Evolutionary conservation across 1,284 basidiomycete genomes (phyloP).

Genomic region (Microbotryum scabiosae): DNA sequence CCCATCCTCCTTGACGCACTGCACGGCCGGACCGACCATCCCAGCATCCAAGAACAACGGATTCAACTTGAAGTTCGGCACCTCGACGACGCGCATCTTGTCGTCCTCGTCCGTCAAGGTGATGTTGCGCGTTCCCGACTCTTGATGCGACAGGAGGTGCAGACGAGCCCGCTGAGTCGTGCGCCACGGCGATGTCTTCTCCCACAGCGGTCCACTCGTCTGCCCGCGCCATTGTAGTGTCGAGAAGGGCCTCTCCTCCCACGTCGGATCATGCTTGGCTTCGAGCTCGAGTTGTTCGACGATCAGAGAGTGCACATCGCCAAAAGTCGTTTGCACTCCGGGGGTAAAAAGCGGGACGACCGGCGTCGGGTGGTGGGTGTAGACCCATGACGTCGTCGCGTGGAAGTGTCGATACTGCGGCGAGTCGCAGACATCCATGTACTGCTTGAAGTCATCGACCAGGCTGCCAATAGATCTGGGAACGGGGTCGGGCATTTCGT

Average conservation of each 20-base stretch:
- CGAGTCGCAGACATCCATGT: constrained; percentile 34
- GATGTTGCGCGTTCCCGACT: constrained; percentile 22
- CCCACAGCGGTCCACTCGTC: constrained; percentile 31
- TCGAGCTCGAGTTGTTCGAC: constrained; percentile 33
- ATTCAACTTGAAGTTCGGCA: constrained; percentile 29
- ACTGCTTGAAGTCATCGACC: constrained; percentile 27
- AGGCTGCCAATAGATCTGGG: constrained; percentile 26
- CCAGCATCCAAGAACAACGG: constrained; percentile 32
- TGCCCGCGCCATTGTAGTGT: constrained; percentile 30
- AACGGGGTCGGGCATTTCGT: constrained; percentile 26
- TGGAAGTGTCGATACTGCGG: constrained; percentile 36
- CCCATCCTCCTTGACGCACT: constrained; percentile 33
- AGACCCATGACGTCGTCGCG: constrained; percentile 33
- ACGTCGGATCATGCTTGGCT: constrained; percentile 25
- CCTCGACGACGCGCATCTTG: constrained; percentile 13
- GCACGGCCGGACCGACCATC: constrained; percentile 34
- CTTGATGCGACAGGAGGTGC: constrained; percentile 27
- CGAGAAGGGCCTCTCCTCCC: constrained; percentile 31
- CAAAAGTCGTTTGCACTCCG: constrained; percentile 30
- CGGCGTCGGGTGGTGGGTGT: constrained; percentile 30
- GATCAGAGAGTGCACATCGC: constrained; percentile 33
- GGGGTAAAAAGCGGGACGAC: constrained; percentile 34
- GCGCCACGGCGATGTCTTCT: constrained; percentile 24
- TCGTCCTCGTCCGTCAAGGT: constrained; percentile 28
- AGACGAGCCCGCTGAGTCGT: constrained; percentile 29